Base-by-base conservation (phyloP, 257 asterid species). In the Gardenia jasminoides region DNA sequence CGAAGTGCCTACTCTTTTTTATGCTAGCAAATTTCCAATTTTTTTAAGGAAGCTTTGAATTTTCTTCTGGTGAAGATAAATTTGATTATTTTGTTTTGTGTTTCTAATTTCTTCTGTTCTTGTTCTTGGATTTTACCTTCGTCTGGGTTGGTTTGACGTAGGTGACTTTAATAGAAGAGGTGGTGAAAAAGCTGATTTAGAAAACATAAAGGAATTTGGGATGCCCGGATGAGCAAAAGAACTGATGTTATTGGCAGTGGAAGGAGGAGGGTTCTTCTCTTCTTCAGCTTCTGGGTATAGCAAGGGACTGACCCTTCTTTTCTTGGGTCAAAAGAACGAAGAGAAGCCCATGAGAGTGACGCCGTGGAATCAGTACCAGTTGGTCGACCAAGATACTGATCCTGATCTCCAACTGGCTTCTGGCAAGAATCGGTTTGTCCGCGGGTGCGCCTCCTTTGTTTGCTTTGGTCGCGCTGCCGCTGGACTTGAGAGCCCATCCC, bases 241-340 rank as follows among this genome's bases (percentile, higher is more conserved):
- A 81, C 98, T 85, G 90, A 96, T 96, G 99, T 89, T 96, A 93
- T 89, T 96, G 77, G 97, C 99, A 77, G 96, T 89, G 82, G 99
- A 93, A 91, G 99, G 99, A 86, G 99, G 99, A 83, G 97, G 98
- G 17, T 93, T 96, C 87, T 96, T 96, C 93, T 96, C 98, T 79
- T 89, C 99, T 85, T 96, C 99, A 80, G 99, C 94, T n/a, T 91
- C 97, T 68, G 99, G 99, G 75, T 96, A 96, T 87, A 92, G 97
- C 84, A 93, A 93, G 91, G 98, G 97, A 69, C 85, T 96, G 87
- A 83, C 96, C 90, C 97, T 96, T 79, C 95, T 96, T 78, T 83
- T 95, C 80, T 86, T 93, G 92, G 93, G 98, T 76, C 97, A 88
- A 81, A 93, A 88, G 86, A 85, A 77, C 85, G 97, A 91, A 88